phyloP scores from a whole-genome alignment of 805 yeast species.

The Ogataea thermomethanolica region DNA sequence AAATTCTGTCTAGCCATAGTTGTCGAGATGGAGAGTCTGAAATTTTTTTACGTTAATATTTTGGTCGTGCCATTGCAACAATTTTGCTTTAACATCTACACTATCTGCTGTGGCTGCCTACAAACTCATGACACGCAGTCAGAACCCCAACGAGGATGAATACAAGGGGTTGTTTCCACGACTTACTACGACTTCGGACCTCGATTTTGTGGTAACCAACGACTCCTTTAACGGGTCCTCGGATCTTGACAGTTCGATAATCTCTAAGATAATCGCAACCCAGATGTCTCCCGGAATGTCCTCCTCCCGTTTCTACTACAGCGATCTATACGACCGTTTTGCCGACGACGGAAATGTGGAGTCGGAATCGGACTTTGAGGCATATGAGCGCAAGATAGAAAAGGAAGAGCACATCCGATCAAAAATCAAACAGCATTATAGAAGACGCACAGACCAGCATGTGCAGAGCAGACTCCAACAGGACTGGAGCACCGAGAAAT shows the following conservation, averaged over 20 bases:
- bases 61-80: slow-evolving; percentile 6
- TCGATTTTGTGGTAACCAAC: too few species aligned
- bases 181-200: background rate
- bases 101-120: too few species aligned
- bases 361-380: slow-evolving; percentile 28
- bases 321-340: slow-evolving; percentile 25
- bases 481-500: background rate
- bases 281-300: background rate
- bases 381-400: slow-evolving; percentile 24
- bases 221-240: background rate
- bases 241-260: slow-evolving; percentile 5
- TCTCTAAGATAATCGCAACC: background rate
- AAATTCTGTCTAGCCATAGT: slow-evolving; percentile 86
- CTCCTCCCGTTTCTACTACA: slow-evolving; percentile 18
- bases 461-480: background rate
- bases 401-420: slow-evolving; percentile 27
- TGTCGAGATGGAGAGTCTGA: background rate
- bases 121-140: too few species aligned
- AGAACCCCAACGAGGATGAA: slow-evolving; percentile 3
- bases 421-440: slow-evolving; percentile 9
- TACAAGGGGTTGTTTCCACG: slow-evolving; percentile 4
- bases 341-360: slow-evolving; percentile 1
- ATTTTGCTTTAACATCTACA: background rate
- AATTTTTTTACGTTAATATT: background rate
- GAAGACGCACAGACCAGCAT: too few species aligned